A percentile compares a stretch with the other conserved stretches of the same genome.
These are phyloP conservation scores for Podospora pseudocomata DNA, from an alignment of 495 filamentous ascomycete species.

Conservation along the genomic window DNA sequence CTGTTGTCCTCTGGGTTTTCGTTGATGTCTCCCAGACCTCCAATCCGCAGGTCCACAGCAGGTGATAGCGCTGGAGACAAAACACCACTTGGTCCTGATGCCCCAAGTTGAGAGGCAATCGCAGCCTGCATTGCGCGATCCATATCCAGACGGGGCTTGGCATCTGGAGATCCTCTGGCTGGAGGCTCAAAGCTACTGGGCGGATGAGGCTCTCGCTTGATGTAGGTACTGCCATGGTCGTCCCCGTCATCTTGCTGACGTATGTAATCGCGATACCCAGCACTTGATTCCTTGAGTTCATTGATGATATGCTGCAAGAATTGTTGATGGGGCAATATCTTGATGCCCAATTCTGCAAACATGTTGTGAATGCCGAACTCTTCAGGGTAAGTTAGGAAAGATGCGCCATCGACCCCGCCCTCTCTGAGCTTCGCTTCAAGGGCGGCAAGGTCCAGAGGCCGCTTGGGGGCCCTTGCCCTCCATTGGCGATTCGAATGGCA, in stretches of 20 bases:
- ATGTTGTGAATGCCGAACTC: constrained; percentile 22
- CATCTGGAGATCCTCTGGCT: neutral
- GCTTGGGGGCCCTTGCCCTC: constrained; percentile 29
- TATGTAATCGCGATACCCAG: constrained; percentile 30
- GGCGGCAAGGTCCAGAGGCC: constrained; percentile 46
- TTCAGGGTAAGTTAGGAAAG: constrained; percentile 50
- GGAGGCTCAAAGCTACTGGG: neutral
- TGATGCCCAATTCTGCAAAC: constrained; percentile 32
- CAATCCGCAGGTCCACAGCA: neutral
- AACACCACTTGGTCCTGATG: neutral
- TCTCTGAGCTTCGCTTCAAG: constrained; percentile 56
- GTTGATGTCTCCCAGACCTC: neutral
- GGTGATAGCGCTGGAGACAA: constrained; percentile 13
- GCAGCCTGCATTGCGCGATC: neutral
- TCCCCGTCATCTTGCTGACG: constrained; percentile 12
- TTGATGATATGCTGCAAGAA: constrained; percentile 32
- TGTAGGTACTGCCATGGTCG: neutral
- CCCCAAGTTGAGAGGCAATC: neutral
- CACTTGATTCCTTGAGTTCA: constrained; percentile 32
- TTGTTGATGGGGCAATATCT: constrained; percentile 33
- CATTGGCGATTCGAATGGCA: constrained; percentile 52
- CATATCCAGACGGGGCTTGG: neutral
- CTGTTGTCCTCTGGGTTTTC: neutral
- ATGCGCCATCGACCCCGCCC: constrained; percentile 58
- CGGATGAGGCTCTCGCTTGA: constrained; percentile 10